These are phyloP conservation scores for Hyphopichia khmerensis DNA, from an alignment of 1,139 yeast genomes.

Conservation along the genomic window DNA sequence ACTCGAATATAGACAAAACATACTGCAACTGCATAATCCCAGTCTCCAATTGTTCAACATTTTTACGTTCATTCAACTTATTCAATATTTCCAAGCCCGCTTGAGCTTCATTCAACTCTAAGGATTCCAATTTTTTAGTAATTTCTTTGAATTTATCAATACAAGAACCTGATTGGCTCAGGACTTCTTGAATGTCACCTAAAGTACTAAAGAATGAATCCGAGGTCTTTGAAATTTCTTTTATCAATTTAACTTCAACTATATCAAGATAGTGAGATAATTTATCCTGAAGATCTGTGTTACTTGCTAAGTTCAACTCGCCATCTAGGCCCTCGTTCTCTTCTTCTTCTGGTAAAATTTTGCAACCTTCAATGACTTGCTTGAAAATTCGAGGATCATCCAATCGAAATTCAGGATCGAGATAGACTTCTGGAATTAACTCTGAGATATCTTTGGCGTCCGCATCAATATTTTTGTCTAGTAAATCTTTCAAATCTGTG, in stretches of 20 bases:
- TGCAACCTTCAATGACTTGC: constrained; percentile 60
- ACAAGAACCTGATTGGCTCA: constrained; percentile 54
- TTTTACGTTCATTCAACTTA: constrained; percentile 53
- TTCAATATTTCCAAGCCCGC: constrained; percentile 54
- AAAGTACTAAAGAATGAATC: constrained; percentile 81
- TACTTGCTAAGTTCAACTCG: constrained; percentile 24
- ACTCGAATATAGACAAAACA: constrained; percentile 48
- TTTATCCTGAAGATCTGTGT: constrained; percentile 71
- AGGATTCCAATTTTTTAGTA: constrained; percentile 33
- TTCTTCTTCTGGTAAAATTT: constrained; percentile 29
- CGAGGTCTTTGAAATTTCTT: constrained; percentile 82
- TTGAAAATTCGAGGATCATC: constrained; percentile 88
- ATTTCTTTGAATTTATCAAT: constrained; percentile 49
- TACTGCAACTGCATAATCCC: constrained; percentile 63
- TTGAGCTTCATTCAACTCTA: constrained; percentile 52
- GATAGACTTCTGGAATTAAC: constrained; percentile 67
- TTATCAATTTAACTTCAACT: constrained; percentile 76
- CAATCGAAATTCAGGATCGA: constrained; percentile 66
- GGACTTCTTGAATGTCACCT: constrained; percentile 69
- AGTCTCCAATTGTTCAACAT: constrained; percentile 63
- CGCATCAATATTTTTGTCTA: constrained; percentile 1
- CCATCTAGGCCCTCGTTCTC: constrained; percentile 10
- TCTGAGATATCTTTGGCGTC: constrained; percentile 16
- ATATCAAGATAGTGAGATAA: constrained; percentile 80
- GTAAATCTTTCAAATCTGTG: constrained; percentile 10